Base-by-base conservation (phyloP, 1,139 yeast species). In the Hanseniaspora sp. region DNA sequence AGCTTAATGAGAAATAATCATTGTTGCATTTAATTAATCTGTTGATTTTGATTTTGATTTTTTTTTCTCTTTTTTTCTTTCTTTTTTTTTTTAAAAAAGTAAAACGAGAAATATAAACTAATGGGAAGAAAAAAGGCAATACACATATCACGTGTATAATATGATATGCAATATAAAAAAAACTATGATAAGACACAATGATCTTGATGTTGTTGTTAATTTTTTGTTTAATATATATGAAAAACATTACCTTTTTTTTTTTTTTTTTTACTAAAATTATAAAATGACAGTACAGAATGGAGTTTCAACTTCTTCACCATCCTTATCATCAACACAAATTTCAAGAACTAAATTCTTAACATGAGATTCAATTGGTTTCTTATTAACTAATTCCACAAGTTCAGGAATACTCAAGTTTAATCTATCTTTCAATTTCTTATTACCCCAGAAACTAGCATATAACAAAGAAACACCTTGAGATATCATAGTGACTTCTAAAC, bases 221-320 rank as follows among this genome's bases (percentile, higher is more conserved):
- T 23, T 23, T 2, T 23, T 23, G 23, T 23, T 23, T 23, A 23
- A 23, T 23, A 23, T 23, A 23, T 23, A 23, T 4, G 23, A 23
- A 23, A 23, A 23, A 23, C 23, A 4, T 23, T 23, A 23, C 4
- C 23, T 23, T 23, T 46, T 3, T 7, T 18, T 11, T 11, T 34
- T 34, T 7, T 7, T 12, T 3, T n/a, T 9, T 1, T 7, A 33
- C n/a, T n/a, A 18, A 23, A 15, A 47, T 62, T 65, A 68, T 59
- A 77, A 64, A 64, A 78, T 79, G 57, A 84, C 75, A 58, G 82
- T 79, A 57, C 88, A 78, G 66, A 79, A 87, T 42, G 98, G 98
- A 59, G 88, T 87, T 64, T 90, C 98, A 30, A 88, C 96, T 67
- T 94, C 98, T 67, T 92, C 96, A 42, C 94, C 99, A 53, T 82